Evolutionary conservation across 257 asterid genomes (phyloP), one percentile per base, ranked within the genome.

Genomic region (Lithospermum erythrorhizon): DNA sequence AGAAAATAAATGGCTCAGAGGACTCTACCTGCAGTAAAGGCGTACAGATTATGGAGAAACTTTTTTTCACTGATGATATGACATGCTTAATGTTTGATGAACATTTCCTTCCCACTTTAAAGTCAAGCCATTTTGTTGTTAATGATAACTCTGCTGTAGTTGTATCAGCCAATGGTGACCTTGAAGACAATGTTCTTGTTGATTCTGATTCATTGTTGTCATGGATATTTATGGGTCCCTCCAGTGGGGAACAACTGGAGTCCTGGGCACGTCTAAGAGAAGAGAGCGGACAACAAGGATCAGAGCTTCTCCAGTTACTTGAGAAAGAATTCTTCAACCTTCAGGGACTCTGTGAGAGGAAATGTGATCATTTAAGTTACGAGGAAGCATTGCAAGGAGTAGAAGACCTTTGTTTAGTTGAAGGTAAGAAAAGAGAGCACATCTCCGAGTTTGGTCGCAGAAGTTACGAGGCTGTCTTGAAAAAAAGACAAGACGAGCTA

Each of bases 301-400:
- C 41, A 20, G 95, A 86, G 68, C 80, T 83, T 72, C 87, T 93
- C 61, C 87, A 78, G 79, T 72, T 74, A 68, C 87, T 89, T 62
- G 97, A 84, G 80, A 84, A 93, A 78, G 97, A 89, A 76, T 84
- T 89, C 62, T 73, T 66, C 71, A 83, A 84, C 70, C 82, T 93
- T 62, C 95, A 86, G 79, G 73, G 85, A 61, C 79, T 83, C 66
- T 93, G 95, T 65, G 98, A 89, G 71, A 82, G 96, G 78, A 93
- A 93, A 81, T 68, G 70, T 61, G 97, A 93, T 74, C 94, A 89
- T 61, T 66, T 83, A 70, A 80, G 78, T 74, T 93, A 89, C 48
- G 91, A 89, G 71, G 95, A 84, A 78, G 96, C 94, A 45, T 67
- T 93, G 78, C 97, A 89, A 82, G 77, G 77, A 29, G 94, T 84